These are phyloP conservation scores for Chrysanthemum makinoi DNA, from an alignment of 129 eudicot species.

Conservation along the genomic window DNA sequence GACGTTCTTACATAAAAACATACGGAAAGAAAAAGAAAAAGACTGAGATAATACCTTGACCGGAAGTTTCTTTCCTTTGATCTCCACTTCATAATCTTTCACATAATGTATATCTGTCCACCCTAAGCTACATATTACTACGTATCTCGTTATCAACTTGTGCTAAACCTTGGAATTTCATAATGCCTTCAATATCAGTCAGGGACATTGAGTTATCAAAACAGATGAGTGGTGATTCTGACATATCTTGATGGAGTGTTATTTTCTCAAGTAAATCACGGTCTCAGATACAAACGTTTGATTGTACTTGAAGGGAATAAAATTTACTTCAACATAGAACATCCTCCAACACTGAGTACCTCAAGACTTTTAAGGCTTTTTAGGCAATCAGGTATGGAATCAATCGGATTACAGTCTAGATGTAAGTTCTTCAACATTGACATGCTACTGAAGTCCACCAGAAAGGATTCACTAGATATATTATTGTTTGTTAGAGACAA, in stretches of 20 bases:
- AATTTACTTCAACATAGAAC: not conserved
- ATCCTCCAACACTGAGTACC: not conserved
- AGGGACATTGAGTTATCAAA: not conserved
- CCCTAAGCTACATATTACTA: not conserved
- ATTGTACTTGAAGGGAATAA: not conserved
- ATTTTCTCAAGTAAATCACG: not conserved
- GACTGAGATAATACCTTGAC: not conserved
- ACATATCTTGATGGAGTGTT: not conserved
- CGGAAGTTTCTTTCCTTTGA: not conserved
- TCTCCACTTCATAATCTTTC: not conserved
- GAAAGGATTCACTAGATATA: conserved; percentile 17
- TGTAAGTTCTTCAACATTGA: conserved; percentile 9
- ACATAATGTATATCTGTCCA: not conserved
- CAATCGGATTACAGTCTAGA: conserved; percentile 23
- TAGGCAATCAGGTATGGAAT: conserved; percentile 21
- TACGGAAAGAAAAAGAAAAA: no score
- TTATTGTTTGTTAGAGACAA: conserved; percentile 13
- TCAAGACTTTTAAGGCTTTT: conserved; percentile 18
- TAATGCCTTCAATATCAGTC: not conserved
- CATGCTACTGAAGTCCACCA: conserved; percentile 13
- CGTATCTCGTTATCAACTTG: conserved; percentile 3
- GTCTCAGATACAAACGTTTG: fast-evolving
- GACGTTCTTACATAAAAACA: no score
- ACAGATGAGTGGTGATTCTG: not conserved
- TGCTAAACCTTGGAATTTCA: not conserved